Evolutionary conservation across 2,329 filamentous ascomycete species (phyloP), one percentile per base, ranked within the genome.

Genomic region (Scytalidium lignicola): DNA sequence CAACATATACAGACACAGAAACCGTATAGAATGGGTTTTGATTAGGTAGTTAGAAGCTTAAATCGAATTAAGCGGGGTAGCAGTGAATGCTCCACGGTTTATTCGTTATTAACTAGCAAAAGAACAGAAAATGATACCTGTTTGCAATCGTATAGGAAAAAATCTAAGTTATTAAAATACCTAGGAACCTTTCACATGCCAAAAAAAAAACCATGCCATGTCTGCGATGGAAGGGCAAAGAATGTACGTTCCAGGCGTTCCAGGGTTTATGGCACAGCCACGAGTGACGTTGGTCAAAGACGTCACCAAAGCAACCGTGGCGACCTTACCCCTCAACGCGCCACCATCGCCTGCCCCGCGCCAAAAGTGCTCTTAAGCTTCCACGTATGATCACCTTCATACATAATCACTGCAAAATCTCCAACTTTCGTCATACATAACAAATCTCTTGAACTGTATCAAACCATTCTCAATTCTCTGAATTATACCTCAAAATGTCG

Each of bases 401-500:
- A 8, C 7, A 37, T 9, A 37, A 4, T 37, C 32, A 37, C 15
- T 37, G 32, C 7, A 17, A 8, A 37, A 9, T 37, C 32, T n/a
- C 7, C 7, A 37, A 37, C 7, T 13, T 5, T 37, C 23, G 23
- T 26, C 23, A 26, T 26, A 5, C 5, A 26, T 6, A 41, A 15
- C 13, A 41, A 41, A 5, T 41, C 39, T 18, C 15, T n/a, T 22
- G 18, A 41, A 37, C 40, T 22, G 13, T 28, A 41, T 20, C 22
- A 32, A 50, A 37, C 9, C 28, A 37, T 19, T 15, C 23, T 50
- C 13, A 26, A 26, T 26, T 26, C 32, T 37, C 26, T 40, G 42
- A 23, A 18, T 23, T 13, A 46, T 40, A 48, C 41, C 7, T 28
- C 66, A 75, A 39, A 56, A 83, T 83, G 79, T 72, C 79, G 62